Conservation (phyloP, 1,139 yeast genomes). For the Diutina rugosa region DNA sequence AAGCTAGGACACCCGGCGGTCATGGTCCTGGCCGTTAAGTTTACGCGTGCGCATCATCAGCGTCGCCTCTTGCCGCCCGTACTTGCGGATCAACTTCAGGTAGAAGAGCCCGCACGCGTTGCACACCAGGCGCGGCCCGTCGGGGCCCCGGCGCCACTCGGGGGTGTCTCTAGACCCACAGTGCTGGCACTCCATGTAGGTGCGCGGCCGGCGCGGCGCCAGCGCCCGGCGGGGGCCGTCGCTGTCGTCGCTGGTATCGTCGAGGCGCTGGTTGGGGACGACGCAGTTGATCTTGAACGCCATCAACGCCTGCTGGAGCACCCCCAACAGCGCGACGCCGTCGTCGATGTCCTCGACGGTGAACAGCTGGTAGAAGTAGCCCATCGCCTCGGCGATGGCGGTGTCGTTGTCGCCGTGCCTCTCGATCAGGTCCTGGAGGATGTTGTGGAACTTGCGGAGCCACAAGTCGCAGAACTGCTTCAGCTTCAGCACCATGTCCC, state of each 20-base stretch:
- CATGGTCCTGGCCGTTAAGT: neutral
- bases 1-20: neutral
- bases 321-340: neutral
- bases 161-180: slow-evolving; percentile 1
- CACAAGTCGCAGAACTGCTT: neutral
- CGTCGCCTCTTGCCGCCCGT: neutral
- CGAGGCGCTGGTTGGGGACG: neutral
- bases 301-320: neutral
- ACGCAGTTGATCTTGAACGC: neutral
- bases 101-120: slow-evolving; percentile 1
- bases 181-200: neutral
- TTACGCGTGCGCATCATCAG: slow-evolving; percentile 1
- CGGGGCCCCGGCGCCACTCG: slow-evolving; percentile 2
- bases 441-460: neutral
- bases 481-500: neutral
- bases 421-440: neutral
- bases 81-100: neutral
- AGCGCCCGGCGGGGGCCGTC: neutral
- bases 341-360: neutral
- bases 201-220: neutral
- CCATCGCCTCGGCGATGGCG: neutral
- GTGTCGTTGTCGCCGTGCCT: neutral
- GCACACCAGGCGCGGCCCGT: slow-evolving; percentile 1
- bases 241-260: neutral
- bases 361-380: neutral